These are phyloP conservation scores for Fragilaria crotonensis DNA, from an alignment of 108 stramenopile species.

Conservation along the genomic window DNA sequence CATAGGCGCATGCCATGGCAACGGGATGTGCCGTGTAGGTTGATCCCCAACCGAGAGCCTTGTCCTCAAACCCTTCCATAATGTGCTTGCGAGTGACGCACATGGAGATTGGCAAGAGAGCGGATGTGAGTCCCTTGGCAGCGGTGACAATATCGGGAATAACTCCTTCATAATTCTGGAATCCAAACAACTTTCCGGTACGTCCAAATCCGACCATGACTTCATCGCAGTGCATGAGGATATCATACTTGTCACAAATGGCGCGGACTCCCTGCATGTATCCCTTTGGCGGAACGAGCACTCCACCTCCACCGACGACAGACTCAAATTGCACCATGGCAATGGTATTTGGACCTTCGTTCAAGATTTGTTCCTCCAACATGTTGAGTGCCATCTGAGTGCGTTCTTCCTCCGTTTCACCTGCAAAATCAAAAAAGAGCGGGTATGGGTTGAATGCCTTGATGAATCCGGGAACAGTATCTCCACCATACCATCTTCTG, in stretches of 20 bases:
- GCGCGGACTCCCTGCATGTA: constrained; percentile 55
- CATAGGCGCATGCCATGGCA: constrained; percentile 42
- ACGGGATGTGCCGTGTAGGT: constrained; percentile 43
- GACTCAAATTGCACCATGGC: constrained; percentile 31
- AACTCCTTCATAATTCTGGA: constrained; percentile 44
- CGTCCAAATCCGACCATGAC: constrained; percentile 53
- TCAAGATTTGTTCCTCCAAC: constrained; percentile 44
- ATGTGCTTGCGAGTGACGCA: constrained; percentile 30
- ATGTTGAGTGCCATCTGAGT: constrained; percentile 27
- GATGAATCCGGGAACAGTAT: constrained; percentile 33
- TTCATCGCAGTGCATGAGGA: constrained; percentile 46
- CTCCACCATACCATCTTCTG: constrained; percentile 33
- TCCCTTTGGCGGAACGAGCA: constrained; percentile 24
- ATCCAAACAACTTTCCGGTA: constrained; percentile 41
- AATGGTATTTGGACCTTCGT: constrained; percentile 33
- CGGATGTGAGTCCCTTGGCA: constrained; percentile 43
- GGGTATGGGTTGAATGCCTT: constrained; percentile 34
- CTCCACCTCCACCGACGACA: constrained; percentile 35
- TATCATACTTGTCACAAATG: constrained; percentile 48
- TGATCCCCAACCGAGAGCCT: constrained; percentile 35
- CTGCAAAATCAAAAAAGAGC: constrained; percentile 29
- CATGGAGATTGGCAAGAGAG: constrained; percentile 22
- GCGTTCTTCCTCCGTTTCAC: constrained; percentile 27
- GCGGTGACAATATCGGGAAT: constrained; percentile 48
- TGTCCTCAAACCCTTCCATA: constrained; percentile 45